Conservation (phyloP, 768 basidiomycete genomes). For the Rhizopogon roseolus region DNA sequence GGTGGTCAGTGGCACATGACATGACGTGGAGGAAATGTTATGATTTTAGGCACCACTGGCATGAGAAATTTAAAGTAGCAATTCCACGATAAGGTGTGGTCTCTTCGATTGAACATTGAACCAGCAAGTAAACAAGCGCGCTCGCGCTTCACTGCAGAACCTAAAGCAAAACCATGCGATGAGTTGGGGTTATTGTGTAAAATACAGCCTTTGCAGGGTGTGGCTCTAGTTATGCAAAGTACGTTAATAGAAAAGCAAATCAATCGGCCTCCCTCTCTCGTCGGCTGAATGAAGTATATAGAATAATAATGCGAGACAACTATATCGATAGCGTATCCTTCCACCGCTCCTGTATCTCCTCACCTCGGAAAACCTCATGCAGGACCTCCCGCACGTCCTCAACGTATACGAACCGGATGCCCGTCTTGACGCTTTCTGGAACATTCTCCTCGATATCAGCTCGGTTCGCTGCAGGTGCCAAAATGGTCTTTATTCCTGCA, state of each 20-base stretch:
- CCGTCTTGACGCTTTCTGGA: conserved; percentile 90
- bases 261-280: not conserved
- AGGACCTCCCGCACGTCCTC: conserved; percentile 90
- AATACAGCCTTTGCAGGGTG: conserved; percentile 2
- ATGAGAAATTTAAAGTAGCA: not conserved
- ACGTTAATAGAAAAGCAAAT: not conserved
- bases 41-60: too few relatives aligned
- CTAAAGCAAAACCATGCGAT: not conserved
- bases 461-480: conserved; percentile 83
- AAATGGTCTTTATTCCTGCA: conserved; percentile 89
- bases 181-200: conserved; percentile 4
- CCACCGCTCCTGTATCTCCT: conserved; percentile 57
- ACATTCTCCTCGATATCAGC: conserved; percentile 98
- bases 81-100: not conserved
- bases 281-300: not conserved
- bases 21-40: not conserved
- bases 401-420: conserved; percentile 93
- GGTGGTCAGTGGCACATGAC: not conserved
- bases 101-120: not conserved
- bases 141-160: not conserved
- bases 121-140: not conserved
- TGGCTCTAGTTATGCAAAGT: conserved; percentile 4
- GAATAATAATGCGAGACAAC: not conserved
- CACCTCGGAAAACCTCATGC: conserved; percentile 76
- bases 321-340: conserved; percentile 49